Evolutionary conservation across 1,139 yeast genomes (phyloP), one percentile per base, ranked within the genome.

Genomic region (Lodderomyces metapsilosis): DNA sequence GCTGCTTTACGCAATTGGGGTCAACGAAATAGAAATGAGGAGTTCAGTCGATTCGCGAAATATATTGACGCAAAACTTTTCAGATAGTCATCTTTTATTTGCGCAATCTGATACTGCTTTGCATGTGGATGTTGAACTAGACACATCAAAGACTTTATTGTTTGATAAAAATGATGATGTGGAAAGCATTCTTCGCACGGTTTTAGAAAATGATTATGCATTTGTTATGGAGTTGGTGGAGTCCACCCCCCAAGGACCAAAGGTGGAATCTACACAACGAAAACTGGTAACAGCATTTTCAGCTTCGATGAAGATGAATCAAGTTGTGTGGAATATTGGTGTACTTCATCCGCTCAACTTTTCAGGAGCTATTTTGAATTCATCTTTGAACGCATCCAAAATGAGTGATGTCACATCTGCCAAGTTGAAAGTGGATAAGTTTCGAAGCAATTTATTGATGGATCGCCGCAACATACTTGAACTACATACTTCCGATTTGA

Each of bases 401-500:
- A 12, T 28, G 18, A 11, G 15, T 15, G 18, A 28, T 8, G 32
- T 28, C 12, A 4, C 15, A 15, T 30, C 4, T 3, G 40, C 10
- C 40, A 42, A 5, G 21, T 40, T 10, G 18, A 22, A 10, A 21
- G 37, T 42, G n/a, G 23, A 30, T 11, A 43, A 43, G 35, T 31
- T 36, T 4, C 37, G 37, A 28, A 42, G 44, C 22, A 43, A 32
- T 13, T 37, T 44, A 4, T 38, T 39, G 21, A 22, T 46, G 5
- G 33, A 42, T 33, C 35, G 31, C 11, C 36, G 22, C 21, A 42
- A 40, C 21, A 36, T 68, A 5, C 11, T 63, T 4, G 64, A 66
- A 33, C 34, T 66, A 1, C 68, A 67, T 41, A 59, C 61, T 37
- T 64, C 72, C 3, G 64, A 66, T 11, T 47, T 66, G 27, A 47